Evolutionary conservation across 306 rosid genomes (phyloP), one percentile per base, ranked within the genome.

Genomic region (Gillenia trifoliata): DNA sequence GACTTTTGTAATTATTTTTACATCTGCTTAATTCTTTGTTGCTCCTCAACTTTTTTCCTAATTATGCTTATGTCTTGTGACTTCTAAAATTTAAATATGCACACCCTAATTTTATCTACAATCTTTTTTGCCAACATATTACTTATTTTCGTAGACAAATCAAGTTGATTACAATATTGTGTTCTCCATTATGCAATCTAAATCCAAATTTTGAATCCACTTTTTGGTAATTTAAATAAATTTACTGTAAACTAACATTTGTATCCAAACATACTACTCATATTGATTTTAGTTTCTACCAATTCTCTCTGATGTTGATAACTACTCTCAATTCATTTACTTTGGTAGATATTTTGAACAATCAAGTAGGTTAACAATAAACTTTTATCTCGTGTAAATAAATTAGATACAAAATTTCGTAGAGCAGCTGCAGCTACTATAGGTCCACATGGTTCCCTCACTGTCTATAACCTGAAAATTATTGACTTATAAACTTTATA

Each of bases 1-100:
- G n/a, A 38, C 41, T 38, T 38, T 38, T 38, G 9, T 10, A 8
- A 8, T 8, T 8, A 38, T 38, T 1, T 11, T 8, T 88, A 94
- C 75, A 93, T 64, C 1, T 45, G 7, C 52, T 15, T 45, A 15
- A 15, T 4, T 45, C 52, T 4, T 15, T 45, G 20, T 45, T 45
- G 52, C 20, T 4, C 52, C 8, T 45, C 52, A 45, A 45, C 52
- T 15, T 1, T 15, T 36, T 15, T 5, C 52, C 50, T 1, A 15
- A 45, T 45, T 19, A 45, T 15, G 15, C 20, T 45, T 45, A 19
- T 45, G 15, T 45, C 52, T 45, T 45, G 52, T 45, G 15, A 45
- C 15, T 45, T 45, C 2, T 45, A 45, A 45, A 45, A 4, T 45
- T 45, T 45, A 4, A 45, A 45, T 4, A 4, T 45, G 52, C 20